A percentile compares a stretch with the other conserved stretches of the same genome.
These are phyloP conservation scores for Trichophaea hybrida DNA, from an alignment of 2,329 filamentous ascomycete genomes.

Conservation along the genomic window DNA sequence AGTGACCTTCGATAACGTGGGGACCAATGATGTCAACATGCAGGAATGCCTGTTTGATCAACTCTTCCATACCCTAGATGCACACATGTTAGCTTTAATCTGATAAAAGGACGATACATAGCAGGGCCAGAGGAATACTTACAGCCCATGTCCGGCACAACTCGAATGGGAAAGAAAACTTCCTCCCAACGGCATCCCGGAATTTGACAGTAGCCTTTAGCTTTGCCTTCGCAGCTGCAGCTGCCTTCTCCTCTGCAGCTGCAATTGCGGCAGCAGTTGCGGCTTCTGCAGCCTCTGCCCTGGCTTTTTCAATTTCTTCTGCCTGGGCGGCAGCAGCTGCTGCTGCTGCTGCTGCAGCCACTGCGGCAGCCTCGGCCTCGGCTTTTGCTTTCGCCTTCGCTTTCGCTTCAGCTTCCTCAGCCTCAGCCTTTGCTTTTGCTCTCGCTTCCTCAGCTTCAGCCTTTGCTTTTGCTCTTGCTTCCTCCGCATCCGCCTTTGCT, in stretches of 20 bases:
- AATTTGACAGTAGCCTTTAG: slow-evolving; percentile 60
- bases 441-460: slow-evolving; percentile 40
- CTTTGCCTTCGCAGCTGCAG: slow-evolving; percentile 41
- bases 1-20: slow-evolving; percentile 63
- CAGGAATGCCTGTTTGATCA: slow-evolving; percentile 71
- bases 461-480: slow-evolving; percentile 27
- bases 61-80: slow-evolving; percentile 63
- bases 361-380: slow-evolving; percentile 12
- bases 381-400: slow-evolving; percentile 10
- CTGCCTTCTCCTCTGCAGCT: slow-evolving; percentile 35
- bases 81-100: slow-evolving; percentile 1
- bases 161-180: slow-evolving; percentile 83
- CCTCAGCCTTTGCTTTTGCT: slow-evolving; percentile 34
- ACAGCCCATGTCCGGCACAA: slow-evolving; percentile 73
- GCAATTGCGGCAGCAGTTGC: slow-evolving; percentile 26
- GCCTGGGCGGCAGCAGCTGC: slow-evolving; percentile 12
- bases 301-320: slow-evolving; percentile 28
- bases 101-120: not conserved
- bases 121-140: slow-evolving; percentile 31
- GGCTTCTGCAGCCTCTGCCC: slow-evolving; percentile 32
- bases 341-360: slow-evolving; percentile 7
- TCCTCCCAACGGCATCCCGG: slow-evolving; percentile 80
- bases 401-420: slow-evolving; percentile 31
- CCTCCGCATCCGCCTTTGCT: slow-evolving; percentile 31
- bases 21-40: slow-evolving; percentile 63